These are phyloP conservation scores for Neospermospora avenae DNA, from an alignment of 2,329 filamentous ascomycete species.

Conservation along the genomic window DNA sequence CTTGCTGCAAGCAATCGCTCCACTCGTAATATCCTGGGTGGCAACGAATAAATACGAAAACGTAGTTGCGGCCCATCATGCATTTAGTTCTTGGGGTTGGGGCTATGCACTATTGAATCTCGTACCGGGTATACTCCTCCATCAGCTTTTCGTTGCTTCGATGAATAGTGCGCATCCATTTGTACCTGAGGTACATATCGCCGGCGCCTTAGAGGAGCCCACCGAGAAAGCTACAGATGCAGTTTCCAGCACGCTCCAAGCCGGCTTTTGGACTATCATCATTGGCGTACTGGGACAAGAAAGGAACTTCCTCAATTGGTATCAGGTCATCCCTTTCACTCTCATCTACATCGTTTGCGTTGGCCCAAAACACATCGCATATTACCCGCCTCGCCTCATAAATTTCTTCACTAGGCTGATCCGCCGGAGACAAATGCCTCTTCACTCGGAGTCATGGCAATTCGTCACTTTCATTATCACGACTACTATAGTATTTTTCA, in stretches of 20 bases:
- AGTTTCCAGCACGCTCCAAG: conserved; percentile 26
- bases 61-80: conserved; percentile 17
- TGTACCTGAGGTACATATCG: conserved; percentile 21
- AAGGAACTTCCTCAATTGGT: conserved; percentile 26
- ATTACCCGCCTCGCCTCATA: conserved; percentile 26
- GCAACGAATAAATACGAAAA: conserved; percentile 28
- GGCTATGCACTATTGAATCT: conserved; percentile 20
- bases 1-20: conserved; percentile 26
- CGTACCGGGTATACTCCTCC: conserved; percentile 23
- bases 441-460: conserved; percentile 26
- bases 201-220: conserved; percentile 26
- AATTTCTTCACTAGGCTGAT: conserved; percentile 22
- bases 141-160: conserved; percentile 25
- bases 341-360: conserved; percentile 28
- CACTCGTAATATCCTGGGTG: conserved; percentile 23
- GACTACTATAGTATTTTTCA: conserved; percentile 23
- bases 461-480: conserved; percentile 20
- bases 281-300: conserved; percentile 25
- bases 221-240: conserved; percentile 19
- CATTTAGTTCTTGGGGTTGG: conserved; percentile 23
- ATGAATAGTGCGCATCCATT: conserved; percentile 29
- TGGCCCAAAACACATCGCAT: conserved; percentile 30
- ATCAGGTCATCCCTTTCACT: conserved; percentile 26
- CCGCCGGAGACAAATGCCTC: conserved; percentile 19
- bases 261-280: conserved; percentile 23